A percentile compares a stretch with the other conserved stretches of the same genome.
Conservation (phyloP, 129 eudicot species). For the Erigeron canadensis region DNA sequence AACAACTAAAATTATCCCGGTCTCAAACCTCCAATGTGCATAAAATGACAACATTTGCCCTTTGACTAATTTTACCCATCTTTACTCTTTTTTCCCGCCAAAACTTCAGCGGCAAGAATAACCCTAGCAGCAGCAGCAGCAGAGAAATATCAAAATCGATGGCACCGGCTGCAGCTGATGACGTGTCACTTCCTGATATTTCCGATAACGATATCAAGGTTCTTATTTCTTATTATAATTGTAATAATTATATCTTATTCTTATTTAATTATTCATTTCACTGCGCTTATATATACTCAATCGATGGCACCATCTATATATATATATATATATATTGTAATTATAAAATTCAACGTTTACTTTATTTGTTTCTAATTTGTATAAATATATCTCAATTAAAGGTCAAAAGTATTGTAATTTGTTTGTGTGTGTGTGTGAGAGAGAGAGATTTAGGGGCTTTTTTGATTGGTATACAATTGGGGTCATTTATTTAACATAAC, state of each 20-base stretch:
- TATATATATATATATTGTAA: not conserved
- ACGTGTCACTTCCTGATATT: constrained; percentile 23
- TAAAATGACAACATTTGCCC: too few species aligned
- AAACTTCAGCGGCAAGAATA: constrained; percentile 9
- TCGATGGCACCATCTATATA: not conserved
- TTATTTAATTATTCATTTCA: not conserved
- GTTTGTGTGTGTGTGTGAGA: not conserved
- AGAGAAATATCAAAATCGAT: not conserved
- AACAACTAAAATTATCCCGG: too few species aligned
- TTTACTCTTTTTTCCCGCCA: constrained; percentile 28
- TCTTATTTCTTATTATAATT: not conserved
- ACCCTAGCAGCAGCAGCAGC: constrained; percentile 22
- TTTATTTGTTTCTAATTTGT: constrained; percentile 14
- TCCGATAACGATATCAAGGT: constrained; percentile 64
- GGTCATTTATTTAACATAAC: too few species aligned
- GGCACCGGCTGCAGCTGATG: constrained; percentile 37
- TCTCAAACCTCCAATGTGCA: too few species aligned
- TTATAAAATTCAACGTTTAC: not conserved
- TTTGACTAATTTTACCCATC: not conserved
- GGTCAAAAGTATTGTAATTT: not conserved
- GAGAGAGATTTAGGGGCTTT: not conserved
- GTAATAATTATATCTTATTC: not conserved
- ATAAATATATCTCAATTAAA: not conserved
- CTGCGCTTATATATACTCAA: not conserved
- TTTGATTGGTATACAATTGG: too few species aligned